A percentile compares a stretch with the other conserved stretches of the same genome.
These are phyloP conservation scores for Monosporozyma siamensis DNA, from an alignment of 805 yeast species.

Conservation along the genomic window DNA sequence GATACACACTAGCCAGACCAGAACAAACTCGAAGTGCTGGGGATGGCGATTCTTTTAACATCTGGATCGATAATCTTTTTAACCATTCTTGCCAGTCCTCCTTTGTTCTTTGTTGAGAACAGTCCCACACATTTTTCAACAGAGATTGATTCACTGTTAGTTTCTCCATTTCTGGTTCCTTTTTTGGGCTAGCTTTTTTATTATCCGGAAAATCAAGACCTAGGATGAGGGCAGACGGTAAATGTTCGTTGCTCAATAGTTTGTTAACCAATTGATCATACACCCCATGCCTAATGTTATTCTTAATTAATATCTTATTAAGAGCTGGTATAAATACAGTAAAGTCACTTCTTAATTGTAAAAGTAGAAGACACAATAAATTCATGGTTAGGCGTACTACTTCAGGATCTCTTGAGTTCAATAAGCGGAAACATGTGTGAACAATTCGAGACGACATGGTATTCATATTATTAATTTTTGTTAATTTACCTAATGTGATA, in stretches of 20 bases:
- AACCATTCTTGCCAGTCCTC: slow-evolving; percentile 98
- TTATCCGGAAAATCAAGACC: slow-evolving; percentile 31
- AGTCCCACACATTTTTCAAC: slow-evolving; percentile 80
- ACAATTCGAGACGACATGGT: slow-evolving; percentile 84
- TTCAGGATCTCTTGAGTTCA: slow-evolving; percentile 42
- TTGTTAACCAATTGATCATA: slow-evolving; percentile 74
- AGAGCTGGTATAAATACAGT: slow-evolving; percentile 75
- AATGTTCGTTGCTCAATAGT: slow-evolving; percentile 67
- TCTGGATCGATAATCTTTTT: slow-evolving; percentile 67
- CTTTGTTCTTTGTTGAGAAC: slow-evolving; percentile 75
- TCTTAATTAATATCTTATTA: slow-evolving; percentile 48
- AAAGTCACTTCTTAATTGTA: slow-evolving; percentile 73
- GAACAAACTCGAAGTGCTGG: slow-evolving; percentile 90
- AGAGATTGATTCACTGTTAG: slow-evolving; percentile 56
- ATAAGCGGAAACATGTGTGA: slow-evolving; percentile 68
- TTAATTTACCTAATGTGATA: slow-evolving; percentile 66
- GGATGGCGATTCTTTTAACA: slow-evolving; percentile 83
- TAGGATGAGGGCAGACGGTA: slow-evolving; percentile 61
- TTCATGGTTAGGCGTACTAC: slow-evolving; percentile 56
- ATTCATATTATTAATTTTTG: slow-evolving; percentile 55
- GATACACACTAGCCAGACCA: slow-evolving; percentile 71
- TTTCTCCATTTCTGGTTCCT: slow-evolving; percentile 37
- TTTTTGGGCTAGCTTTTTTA: slow-evolving; percentile 25
- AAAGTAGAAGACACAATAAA: slow-evolving; percentile 59
- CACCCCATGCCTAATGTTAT: slow-evolving; percentile 52